Base-by-base conservation (phyloP, 2,329 filamentous ascomycete species). In the Endothia cerciana region DNA sequence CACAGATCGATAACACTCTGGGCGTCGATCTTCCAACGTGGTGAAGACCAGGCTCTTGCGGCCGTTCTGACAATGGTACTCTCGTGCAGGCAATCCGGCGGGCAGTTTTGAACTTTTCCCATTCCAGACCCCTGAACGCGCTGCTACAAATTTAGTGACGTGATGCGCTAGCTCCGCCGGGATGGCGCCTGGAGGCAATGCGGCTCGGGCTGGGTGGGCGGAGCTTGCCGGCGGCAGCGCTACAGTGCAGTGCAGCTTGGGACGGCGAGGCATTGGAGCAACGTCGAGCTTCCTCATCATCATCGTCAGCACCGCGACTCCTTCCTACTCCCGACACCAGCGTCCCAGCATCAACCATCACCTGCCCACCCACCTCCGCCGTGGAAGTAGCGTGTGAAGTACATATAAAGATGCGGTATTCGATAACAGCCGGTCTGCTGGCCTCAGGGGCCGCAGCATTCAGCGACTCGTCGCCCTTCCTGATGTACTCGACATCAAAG, bases 381-480 rank as follows among this genome's bases (percentile, higher is more conserved):
- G 22, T 28, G 25, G n/a, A 17, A 41, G 28, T 11, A 56, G 25
- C 28, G 30, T 33, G 25, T 36, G 13, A 30, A 19, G 38, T n/a
- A 13, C 22, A 45, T 3, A n/a, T n/a, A 6, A 79, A 72, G 69
- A 89, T 89, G 87, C 86, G 83, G 81, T 74, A 83, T 73, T 83
- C 83, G 64, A 75, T 79, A 74, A 73, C 84, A 73, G 77, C 81
- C 67, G 77, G 85, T 60, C 78, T 87, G 74, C 83, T 83, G 72
- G 82, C 86, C 71, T 83, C 85, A 67, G 82, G 83, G 30, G 88
- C 84, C 55, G 81, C 87, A 68, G 94, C 92, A 33, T 95, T 97
- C 77, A 88, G 87, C 69, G 90, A 97, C 78, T 93, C 94, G 2
- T 94, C 92, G 63, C 94, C 95, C 22, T 95, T 97, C 78, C 86